Percentiles rank a stretch among this genome's conserved stretches.
Evolutionary conservation across 2,329 filamentous ascomycete species (phyloP).

Genomic region (Leptographium procerum): DNA sequence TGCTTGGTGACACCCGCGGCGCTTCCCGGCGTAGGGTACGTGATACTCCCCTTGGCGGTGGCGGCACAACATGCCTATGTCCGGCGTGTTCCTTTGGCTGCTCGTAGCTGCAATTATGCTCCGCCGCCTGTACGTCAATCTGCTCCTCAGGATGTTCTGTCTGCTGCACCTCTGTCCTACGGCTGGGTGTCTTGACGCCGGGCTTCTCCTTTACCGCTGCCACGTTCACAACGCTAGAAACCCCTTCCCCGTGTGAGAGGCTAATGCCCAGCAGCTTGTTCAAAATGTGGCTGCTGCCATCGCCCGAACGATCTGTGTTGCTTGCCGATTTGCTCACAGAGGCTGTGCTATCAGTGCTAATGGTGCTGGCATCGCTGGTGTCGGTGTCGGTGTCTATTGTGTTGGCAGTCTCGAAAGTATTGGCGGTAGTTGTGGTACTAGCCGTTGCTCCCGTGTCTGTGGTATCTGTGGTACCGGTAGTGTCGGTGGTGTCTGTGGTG

Average conservation of each 20-base stretch:
- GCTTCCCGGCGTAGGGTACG: background rate
- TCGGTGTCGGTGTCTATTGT: background rate
- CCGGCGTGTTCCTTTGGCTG: background rate
- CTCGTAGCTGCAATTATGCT: background rate
- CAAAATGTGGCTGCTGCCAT: conserved; percentile 28
- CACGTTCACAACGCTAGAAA: conserved; percentile 65
- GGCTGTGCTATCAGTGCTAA: conserved; percentile 12
- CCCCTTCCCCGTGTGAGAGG: conserved; percentile 54
- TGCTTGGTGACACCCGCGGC: background rate
- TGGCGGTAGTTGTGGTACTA: background rate
- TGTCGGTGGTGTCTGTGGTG: conserved; percentile 1
- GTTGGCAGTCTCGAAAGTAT: background rate
- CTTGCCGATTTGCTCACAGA: background rate
- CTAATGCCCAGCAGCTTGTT: conserved; percentile 59
- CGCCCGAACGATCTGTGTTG: conserved; percentile 10
- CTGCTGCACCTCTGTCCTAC: conserved; percentile 17
- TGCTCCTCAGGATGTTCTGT: background rate
- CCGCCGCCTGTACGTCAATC: background rate
- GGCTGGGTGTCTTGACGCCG: conserved; percentile 68
- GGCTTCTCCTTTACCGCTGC: conserved; percentile 73
- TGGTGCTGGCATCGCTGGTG: conserved; percentile 12
- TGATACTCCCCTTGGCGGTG: background rate
- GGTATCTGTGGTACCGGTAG: background rate
- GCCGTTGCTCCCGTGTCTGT: conserved; percentile 1
- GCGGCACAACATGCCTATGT: background rate